Base-by-base conservation (phyloP, 441 rosid species). In the Jatropha podagrica region DNA sequence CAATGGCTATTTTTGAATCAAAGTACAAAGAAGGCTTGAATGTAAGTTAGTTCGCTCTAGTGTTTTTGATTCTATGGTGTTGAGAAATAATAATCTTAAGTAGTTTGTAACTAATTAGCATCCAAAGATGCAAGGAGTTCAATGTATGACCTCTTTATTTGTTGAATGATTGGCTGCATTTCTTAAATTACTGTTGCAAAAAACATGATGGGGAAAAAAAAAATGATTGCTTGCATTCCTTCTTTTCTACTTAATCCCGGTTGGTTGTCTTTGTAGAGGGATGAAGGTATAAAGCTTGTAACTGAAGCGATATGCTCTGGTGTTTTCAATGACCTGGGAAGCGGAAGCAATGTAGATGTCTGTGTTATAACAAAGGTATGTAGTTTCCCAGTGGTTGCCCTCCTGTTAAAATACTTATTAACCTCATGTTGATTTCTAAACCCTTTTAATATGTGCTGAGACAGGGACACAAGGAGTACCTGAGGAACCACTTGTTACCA, bases 341-440 rank as follows among this genome's bases (percentile, higher is more conserved):
- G 98, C 90, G 99, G 99, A 78, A 95, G 99, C 86, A 95, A 95
- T 82, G 99, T 96, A 59, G 98, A 96, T 85, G 84, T 94, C 78
- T 96, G 99, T 74, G 97, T 96, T 13, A 92, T 96, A 76, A 92
- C 99, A 4, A 96, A 92, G 97, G 99, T 95, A 62, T 74, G 89
- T 76, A 63, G 42, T 54, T 77, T 51, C 26, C 3, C 26, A 38
- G 51, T 64, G 63, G 52, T 66, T 32, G 13, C 18, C 73, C 72
- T 15, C 40, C 48, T 69, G 48, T 60, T 46, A 27, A 76, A 69
- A 5, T 20, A 26, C 49, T 10, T 49, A 23, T 46, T 23, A 48
- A 70, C 51, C 78, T 76, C 65, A 58, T 56, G 78, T 78, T 60
- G 0, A 59, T 71, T 59, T 58, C 58, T 72, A 72, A 42, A 42